Evolutionary conservation across 139 green algal species (phyloP), one percentile per base, ranked within the genome.

Genomic region (Auxenochlorella protothecoides): DNA sequence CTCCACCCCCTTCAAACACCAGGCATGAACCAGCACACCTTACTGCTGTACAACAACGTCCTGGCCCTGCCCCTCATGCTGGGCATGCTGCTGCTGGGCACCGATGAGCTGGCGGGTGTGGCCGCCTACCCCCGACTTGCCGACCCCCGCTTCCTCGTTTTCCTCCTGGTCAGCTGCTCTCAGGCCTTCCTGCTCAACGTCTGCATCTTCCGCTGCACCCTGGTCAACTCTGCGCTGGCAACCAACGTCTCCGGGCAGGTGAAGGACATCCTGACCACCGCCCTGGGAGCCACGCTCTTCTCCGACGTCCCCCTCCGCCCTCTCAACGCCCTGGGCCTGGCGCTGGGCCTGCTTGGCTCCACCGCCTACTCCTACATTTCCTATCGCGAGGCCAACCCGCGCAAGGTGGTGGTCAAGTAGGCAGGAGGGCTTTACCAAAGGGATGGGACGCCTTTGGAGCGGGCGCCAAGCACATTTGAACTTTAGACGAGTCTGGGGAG

Each of bases 181-280:
- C 83, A 88, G 65, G 83, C 78, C 10, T 85, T 86, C 69, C 70
- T 88, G 62, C 69, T 88, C 53, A 88, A 88, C 72, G 64, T 88
- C 13, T 84, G 78, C 78, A 88, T 88, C 65, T 88, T 86, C 74
- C 65, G 79, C 44, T 88, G 83, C 76, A 86, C 83, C 3, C 78
- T 79, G 2, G 27, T 83, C 61, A 88, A 88, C 72, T 82, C 74
- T 0, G 73, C 83, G 5, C 65, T 88, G 68, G 76, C 80, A 15
- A 88, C 83, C 11, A 85, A 81, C 52, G 78, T 88, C 53, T 83
- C 79, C 27, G 83, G 83, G 4, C 78, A 86, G 72, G 78, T 88
- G 70, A 88, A 88, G 65, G 81, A 88, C 72, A 76, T 88, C 10
- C 52, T 86, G 4, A 81, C 75, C 5, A 88, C 83, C 5, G 74